Evolutionary conservation across 176 grass and related monocot species (phyloP), one percentile per base, ranked within the genome.

Genomic region (Aegilops speltoides): DNA sequence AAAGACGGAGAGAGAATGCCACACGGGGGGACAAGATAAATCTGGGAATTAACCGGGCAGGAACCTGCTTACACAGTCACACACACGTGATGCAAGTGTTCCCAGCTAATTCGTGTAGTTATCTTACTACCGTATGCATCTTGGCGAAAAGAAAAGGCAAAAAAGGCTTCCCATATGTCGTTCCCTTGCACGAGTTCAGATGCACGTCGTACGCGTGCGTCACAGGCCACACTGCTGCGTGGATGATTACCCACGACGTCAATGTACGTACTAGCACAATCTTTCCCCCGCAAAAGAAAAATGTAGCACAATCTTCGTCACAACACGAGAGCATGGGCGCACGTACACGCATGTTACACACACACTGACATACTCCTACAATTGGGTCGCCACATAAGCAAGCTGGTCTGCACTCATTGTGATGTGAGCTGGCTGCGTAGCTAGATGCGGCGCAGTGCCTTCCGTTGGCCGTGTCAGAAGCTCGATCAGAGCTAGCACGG

Each of bases 31-130:
- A 17, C 24, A 33, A 17, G 22, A 68, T 83, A 79, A 10, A 63
- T 26, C 12, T 64, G 48, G 61, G 41, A 46, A 65, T 77, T 62
- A 7, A 34, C 68, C 38, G 76, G 56, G 0, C 5, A 1, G 67
- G 78, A 22, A 72, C 87, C 89, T 89, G 87, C 84, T 38, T 34
- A 54, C 93, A 91, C 85, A 86, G 88, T 83, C 66, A 48, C 93
- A 87, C 93, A 87, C 81, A 37, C n/a, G 64, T 59, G 54, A 59
- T 20, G 54, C 54, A 59, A 59, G 83, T 85, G 79, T 64, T 73
- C 52, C 54, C 16, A 54, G 50, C 50, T 54, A 54, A 54, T 59
- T 59, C 4, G 45, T 48, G 45, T 43, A 43, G 40, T 48, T 48
- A 48, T 15, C 45, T 48, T 48, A 15, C 45, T 48, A 54, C 50